A percentile compares a stretch with the other conserved stretches of the same genome.
These are phyloP conservation scores for Elongisporangium senticosum DNA, from an alignment of 352 stramenopile species.

Conservation along the genomic window DNA sequence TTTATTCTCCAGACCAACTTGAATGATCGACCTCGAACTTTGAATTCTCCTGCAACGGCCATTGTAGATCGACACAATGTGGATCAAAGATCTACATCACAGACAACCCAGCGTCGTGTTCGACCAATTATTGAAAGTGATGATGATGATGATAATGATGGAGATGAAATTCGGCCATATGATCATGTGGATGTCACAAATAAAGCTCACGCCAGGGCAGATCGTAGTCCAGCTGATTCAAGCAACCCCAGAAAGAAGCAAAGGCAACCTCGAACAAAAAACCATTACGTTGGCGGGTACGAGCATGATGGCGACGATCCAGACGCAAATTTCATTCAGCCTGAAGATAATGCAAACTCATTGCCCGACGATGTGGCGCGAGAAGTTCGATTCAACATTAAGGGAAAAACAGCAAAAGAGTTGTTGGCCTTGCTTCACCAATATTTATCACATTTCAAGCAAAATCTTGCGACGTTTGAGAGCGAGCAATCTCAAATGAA, in stretches of 20 bases:
- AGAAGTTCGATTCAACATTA: constrained; percentile 45
- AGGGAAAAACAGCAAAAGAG: constrained; percentile 29
- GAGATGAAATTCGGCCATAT: not conserved
- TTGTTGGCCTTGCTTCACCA: constrained; percentile 27
- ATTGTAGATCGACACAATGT: not conserved
- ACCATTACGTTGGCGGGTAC: constrained; percentile 71
- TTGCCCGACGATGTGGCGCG: constrained; percentile 72
- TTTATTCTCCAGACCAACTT: not conserved
- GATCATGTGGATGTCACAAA: not conserved
- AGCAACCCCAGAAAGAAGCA: constrained; percentile 8
- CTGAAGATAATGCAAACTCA: constrained; percentile 66
- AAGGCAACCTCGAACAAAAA: constrained; percentile 16
- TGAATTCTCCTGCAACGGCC: not conserved
- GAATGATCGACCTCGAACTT: not conserved
- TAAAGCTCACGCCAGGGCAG: not conserved
- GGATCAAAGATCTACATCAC: not conserved
- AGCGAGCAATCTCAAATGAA: constrained; percentile 16
- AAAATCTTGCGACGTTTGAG: constrained; percentile 27
- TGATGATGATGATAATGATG: constrained; percentile 13
- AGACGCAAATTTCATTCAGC: constrained; percentile 78
- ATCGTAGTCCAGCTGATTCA: not conserved
- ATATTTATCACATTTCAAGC: constrained; percentile 17
- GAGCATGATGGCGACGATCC: constrained; percentile 40
- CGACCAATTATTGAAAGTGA: constrained; percentile 36
- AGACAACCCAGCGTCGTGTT: constrained; percentile 15